phyloP scores from a whole-genome alignment of 371 early-diverging fungal species.

The Zychaea mexicana region DNA sequence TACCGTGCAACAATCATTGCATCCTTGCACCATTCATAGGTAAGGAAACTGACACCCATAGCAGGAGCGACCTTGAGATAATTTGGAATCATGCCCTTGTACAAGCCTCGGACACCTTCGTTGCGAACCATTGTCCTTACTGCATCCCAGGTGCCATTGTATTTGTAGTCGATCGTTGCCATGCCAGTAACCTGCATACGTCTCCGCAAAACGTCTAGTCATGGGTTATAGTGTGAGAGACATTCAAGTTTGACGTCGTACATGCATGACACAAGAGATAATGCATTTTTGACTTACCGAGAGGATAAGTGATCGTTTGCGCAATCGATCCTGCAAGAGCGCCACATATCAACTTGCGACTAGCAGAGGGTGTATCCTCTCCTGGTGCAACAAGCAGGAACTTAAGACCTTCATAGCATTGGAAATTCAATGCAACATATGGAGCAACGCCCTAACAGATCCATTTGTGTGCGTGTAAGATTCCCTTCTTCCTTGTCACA shows the following conservation, averaged over 20 bases:
- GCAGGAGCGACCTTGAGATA: slow-evolving; percentile 88
- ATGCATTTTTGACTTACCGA: slow-evolving; percentile 39
- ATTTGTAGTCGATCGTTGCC: slow-evolving; percentile 71
- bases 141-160: slow-evolving; percentile 79
- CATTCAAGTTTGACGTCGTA: no score
- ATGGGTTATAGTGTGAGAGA: no score
- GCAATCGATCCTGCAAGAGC: slow-evolving; percentile 90
- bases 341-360: slow-evolving; percentile 79
- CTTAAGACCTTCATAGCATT: slow-evolving; percentile 81
- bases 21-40: slow-evolving; percentile 78
- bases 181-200: slow-evolving; percentile 89
- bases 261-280: not conserved
- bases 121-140: slow-evolving; percentile 63
- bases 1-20: slow-evolving; percentile 39
- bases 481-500: not conserved
- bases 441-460: slow-evolving; percentile 75
- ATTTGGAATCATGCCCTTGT: slow-evolving; percentile 78
- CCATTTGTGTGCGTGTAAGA: not conserved
- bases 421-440: slow-evolving; percentile 86
- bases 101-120: slow-evolving; percentile 64
- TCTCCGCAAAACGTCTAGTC: slow-evolving; percentile 79
- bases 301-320: slow-evolving; percentile 90
- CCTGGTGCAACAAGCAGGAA: slow-evolving; percentile 69
- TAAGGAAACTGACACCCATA: slow-evolving; percentile 84
- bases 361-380: slow-evolving; percentile 60